A percentile compares a stretch with the other conserved stretches of the same genome.
Evolutionary conservation across 1,284 basidiomycete species (phyloP).

Genomic region (Tilletia horrida): DNA sequence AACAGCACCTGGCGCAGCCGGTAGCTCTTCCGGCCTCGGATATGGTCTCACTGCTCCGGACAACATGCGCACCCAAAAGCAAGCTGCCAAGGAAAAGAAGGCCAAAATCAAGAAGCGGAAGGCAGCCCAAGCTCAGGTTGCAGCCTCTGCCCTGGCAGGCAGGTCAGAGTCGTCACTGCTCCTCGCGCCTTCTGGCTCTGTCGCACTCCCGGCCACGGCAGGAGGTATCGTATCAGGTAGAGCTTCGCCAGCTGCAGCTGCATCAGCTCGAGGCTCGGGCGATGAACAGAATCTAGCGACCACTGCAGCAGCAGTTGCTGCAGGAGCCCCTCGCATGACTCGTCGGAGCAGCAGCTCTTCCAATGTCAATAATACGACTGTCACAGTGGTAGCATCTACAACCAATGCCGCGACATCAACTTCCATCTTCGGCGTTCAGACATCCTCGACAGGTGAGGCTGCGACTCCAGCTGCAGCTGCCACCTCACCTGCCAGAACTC

Average conservation of each 20-base stretch:
- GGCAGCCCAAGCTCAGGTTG: conserved; percentile 10
- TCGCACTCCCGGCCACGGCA: background rate
- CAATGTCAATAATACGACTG: background rate
- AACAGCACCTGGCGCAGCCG: background rate
- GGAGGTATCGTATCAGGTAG: background rate
- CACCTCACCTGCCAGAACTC: background rate
- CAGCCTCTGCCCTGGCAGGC: conserved; percentile 3
- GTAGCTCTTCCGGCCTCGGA: background rate
- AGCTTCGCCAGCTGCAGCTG: background rate
- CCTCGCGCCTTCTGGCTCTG: background rate
- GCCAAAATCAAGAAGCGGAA: conserved; percentile 14
- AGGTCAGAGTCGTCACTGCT: background rate
- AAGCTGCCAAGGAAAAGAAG: conserved; percentile 15
- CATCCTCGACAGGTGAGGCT: background rate
- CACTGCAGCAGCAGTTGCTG: too few relatives aligned
- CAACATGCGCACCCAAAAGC: conserved; percentile 17
- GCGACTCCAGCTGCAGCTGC: background rate
- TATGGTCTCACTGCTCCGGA: conserved; percentile 7
- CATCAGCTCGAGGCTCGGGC: background rate
- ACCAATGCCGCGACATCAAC: background rate
- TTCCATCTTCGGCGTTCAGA: too few relatives aligned
- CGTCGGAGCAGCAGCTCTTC: conserved; percentile 1
- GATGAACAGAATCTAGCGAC: background rate
- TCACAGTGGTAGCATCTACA: conserved; percentile 4
- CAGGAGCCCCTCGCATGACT: background rate